Percentiles rank a stretch among this genome's conserved stretches.
Conservation (phyloP, 116 monocot species). For the Posidonia oceanica region DNA sequence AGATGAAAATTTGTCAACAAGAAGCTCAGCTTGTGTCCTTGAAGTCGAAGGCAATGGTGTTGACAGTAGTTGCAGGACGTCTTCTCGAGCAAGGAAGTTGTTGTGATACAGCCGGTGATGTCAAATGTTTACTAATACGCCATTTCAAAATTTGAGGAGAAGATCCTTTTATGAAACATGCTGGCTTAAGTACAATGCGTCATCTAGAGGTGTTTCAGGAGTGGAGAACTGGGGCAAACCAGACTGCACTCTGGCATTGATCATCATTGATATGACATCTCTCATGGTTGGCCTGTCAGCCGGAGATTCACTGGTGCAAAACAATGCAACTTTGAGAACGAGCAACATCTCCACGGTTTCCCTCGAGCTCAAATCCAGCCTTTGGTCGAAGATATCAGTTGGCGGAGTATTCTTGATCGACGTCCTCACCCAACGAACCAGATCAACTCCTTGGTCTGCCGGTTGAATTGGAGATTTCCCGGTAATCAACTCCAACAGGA, state of each 20-base stretch:
- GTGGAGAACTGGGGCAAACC: neutral
- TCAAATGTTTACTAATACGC: no score
- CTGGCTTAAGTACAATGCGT: no score
- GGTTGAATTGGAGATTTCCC: constrained; percentile 73
- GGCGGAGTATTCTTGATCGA: constrained; percentile 17
- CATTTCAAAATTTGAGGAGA: no score
- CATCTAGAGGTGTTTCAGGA: no score
- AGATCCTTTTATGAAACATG: no score
- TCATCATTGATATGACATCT: constrained; percentile 76
- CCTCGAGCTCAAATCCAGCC: constrained; percentile 46
- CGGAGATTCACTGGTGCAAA: constrained; percentile 77
- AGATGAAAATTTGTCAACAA: no score
- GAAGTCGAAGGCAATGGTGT: no score
- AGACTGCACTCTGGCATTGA: constrained; percentile 43
- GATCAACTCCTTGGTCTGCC: constrained; percentile 63
- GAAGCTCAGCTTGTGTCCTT: no score
- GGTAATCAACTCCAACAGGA: constrained; percentile 64
- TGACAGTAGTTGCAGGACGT: no score
- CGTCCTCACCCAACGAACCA: constrained; percentile 66
- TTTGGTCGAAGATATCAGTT: constrained; percentile 30
- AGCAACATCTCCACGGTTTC: constrained; percentile 43
- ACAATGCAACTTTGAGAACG: constrained; percentile 68
- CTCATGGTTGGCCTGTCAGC: constrained; percentile 80
- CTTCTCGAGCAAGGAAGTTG: no score
- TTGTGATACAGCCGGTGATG: no score